Evolutionary conservation across 1,284 basidiomycete species (phyloP), one percentile per base, ranked within the genome.

Genomic region (Rhizoctonia solani): DNA sequence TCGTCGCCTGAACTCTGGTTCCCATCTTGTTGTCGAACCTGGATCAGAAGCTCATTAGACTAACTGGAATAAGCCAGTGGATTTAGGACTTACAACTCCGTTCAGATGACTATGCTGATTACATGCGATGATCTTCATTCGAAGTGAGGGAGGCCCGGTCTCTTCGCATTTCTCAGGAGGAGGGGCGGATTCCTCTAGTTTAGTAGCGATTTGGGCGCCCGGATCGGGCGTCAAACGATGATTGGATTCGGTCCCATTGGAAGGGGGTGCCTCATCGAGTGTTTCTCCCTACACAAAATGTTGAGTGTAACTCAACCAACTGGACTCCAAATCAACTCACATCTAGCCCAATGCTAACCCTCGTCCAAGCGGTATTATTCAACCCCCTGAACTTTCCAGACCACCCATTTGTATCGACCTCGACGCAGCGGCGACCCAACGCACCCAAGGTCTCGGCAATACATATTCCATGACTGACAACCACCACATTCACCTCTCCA

Each of bases 381-480:
- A 91, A 77, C 11, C 87, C 86, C 66, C 78, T 77, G 70, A 82
- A 84, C 41, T 81, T 76, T 29, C 46, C 46, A 19, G 55, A 19
- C 29, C 53, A 44, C 11, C 46, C 66, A 27, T 53, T 58, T 16
- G 16, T 46, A 11, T 53, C 68, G 4, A 52, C 50, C 50, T 32
- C 6, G 13, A 46, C 55, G 50, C 39, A 54, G 27, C 67, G 44
- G 13, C 58, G 32, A 23, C 54, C 49, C 27, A 74, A 44, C 1
- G 72, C 71, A 13, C 68, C 72, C 37, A 74, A 68, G 59, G 72
- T 69, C 63, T 92, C 89, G 58, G 82, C 81, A 44, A 94, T 88
- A 74, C 87, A 88, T 44, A 92, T 76, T 0, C 92, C 91, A 75
- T 94, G 92, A 75, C 91, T 92, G 32, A 93, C 87, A 50, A 94